A percentile compares a stretch with the other conserved stretches of the same genome.
Conservation (phyloP, 1,139 yeast genomes). For the Torulaspora pretoriensis region DNA sequence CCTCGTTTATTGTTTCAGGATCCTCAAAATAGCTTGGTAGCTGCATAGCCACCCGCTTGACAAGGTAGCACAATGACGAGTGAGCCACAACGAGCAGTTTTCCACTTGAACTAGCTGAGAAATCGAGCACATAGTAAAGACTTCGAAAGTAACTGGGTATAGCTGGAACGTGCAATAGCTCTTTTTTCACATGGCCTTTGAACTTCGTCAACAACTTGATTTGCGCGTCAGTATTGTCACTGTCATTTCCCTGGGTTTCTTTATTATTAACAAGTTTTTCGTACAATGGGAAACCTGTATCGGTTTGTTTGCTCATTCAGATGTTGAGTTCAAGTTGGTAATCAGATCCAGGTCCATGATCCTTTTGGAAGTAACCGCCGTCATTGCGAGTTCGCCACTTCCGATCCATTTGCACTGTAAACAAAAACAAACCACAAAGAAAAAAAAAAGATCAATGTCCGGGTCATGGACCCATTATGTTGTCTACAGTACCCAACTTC, state of each 20-base stretch:
- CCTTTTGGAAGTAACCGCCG: constrained; percentile 1
- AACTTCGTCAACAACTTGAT: constrained; percentile 46
- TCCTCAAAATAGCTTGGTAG: constrained; percentile 51
- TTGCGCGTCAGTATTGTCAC: constrained; percentile 34
- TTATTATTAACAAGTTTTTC: constrained; percentile 9
- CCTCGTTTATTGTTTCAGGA: constrained; percentile 12
- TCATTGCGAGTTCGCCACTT: constrained; percentile 4
- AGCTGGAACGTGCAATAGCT: constrained; percentile 50
- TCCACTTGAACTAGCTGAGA: constrained; percentile 31
- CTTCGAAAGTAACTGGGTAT: constrained; percentile 59
- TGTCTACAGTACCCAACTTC: not conserved
- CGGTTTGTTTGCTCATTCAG: constrained; percentile 12
- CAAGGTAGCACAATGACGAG: constrained; percentile 67
- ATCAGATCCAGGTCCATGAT: not conserved
- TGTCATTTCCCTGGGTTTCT: not conserved
- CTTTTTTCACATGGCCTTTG: constrained; percentile 68
- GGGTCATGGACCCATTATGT: not conserved
- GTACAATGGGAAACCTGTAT: constrained; percentile 12
- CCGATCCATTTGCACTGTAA: not conserved
- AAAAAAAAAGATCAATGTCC: not conserved
- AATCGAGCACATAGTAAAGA: constrained; percentile 37
- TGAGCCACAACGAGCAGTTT: constrained; percentile 51
- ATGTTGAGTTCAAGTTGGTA: not conserved
- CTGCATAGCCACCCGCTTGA: constrained; percentile 74
- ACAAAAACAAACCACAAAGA: constrained; percentile 4